A percentile compares a stretch with the other conserved stretches of the same genome.
Evolutionary conservation across 306 rosid genomes (phyloP).

Genomic region (Corylus heterophylla): DNA sequence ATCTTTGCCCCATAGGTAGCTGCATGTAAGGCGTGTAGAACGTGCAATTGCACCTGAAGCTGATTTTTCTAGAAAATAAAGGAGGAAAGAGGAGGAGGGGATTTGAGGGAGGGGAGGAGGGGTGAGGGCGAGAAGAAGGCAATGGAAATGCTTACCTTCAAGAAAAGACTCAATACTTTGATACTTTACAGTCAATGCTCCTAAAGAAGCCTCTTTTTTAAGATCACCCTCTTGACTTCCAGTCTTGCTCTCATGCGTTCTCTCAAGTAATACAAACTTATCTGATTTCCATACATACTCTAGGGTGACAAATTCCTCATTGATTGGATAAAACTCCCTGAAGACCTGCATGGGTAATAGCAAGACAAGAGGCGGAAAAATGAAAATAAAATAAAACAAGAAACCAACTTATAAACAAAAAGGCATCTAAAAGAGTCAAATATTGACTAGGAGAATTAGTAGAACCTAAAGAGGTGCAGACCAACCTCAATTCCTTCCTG

Average conservation of each 20-base stretch:
- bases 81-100: constrained; percentile 4
- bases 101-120: constrained; percentile 1
- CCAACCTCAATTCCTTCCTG: constrained; percentile 71
- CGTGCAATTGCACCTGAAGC: constrained; percentile 17
- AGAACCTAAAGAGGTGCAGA: constrained; percentile 15
- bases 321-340: constrained; percentile 70
- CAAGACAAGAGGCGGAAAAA: neutral
- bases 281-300: constrained; percentile 72
- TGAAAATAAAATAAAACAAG: constrained; percentile 9
- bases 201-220: constrained; percentile 30
- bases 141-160: constrained; percentile 49
- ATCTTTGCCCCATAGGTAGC: neutral
- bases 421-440: neutral
- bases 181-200: constrained; percentile 51
- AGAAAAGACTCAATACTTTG: constrained; percentile 48
- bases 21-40: neutral
- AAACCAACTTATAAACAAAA: constrained; percentile 1
- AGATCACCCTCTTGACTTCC: constrained; percentile 42
- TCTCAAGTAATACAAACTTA: constrained; percentile 65
- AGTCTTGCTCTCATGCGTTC: constrained; percentile 35
- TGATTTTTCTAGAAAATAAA: constrained; percentile 13
- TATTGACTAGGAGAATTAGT: neutral
- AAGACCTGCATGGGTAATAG: constrained; percentile 48
- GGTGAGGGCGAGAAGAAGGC: constrained; percentile 3
- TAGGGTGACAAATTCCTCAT: constrained; percentile 54